Percentiles rank a stretch among this genome's conserved stretches.
These are phyloP conservation scores for Zygoascus sp. DNA, from an alignment of 1,139 yeast genomes.

Conservation along the genomic window DNA sequence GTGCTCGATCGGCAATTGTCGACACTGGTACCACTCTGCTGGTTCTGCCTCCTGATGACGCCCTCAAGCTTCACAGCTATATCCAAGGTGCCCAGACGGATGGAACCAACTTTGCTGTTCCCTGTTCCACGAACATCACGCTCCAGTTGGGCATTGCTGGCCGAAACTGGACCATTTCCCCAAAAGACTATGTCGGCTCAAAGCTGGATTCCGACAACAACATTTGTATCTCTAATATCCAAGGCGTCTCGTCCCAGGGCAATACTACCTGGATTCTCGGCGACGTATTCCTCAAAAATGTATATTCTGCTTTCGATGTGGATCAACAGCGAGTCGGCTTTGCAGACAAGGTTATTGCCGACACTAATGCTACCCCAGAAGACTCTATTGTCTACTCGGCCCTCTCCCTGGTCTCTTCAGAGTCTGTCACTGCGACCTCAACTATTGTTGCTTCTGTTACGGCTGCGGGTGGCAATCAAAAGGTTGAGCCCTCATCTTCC, in stretches of 20 bases:
- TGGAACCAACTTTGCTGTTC: conserved; percentile 55
- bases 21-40: conserved; percentile 68
- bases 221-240: conserved; percentile 63
- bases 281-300: conserved; percentile 53
- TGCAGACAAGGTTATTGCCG: conserved; percentile 34
- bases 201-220: conserved; percentile 43
- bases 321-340: conserved; percentile 50
- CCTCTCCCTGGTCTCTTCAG: conserved; percentile 6
- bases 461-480: conserved; percentile 1
- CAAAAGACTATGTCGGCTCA: conserved; percentile 47
- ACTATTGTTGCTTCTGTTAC: conserved; percentile 2
- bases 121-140: conserved; percentile 45
- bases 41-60: conserved; percentile 55
- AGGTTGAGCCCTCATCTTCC: conserved; percentile 13
- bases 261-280: conserved; percentile 49
- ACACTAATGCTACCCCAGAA: conserved; percentile 25
- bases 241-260: conserved; percentile 41
- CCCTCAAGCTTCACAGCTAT: conserved; percentile 48
- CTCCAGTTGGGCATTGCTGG: conserved; percentile 43
- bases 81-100: conserved; percentile 50
- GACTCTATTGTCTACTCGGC: conserved; percentile 19
- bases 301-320: conserved; percentile 57
- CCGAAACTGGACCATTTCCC: conserved; percentile 43
- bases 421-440: conserved; percentile 8
- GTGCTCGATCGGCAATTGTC: conserved; percentile 45